Conservation (phyloP, 257 asterid genomes). For the Solanum paucissectum region DNA sequence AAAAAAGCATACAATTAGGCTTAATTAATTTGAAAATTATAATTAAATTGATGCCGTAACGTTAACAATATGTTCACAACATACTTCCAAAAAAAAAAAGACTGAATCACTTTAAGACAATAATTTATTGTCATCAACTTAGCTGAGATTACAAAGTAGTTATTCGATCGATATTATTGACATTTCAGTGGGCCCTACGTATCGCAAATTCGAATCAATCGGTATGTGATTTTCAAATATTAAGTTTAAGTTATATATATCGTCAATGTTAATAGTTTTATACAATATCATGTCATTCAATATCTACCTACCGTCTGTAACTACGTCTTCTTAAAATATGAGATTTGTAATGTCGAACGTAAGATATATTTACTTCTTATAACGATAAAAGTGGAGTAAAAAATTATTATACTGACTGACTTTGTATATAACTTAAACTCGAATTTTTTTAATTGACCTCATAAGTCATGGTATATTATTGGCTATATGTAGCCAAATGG, state of each 20-base stretch:
- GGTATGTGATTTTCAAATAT: rapidly evolving
- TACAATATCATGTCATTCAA: neutral
- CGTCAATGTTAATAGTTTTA: neutral
- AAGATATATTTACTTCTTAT: neutral
- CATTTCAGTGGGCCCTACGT: neutral
- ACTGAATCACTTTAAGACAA: neutral
- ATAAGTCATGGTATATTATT: neutral
- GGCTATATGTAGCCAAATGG: neutral
- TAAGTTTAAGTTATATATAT: neutral
- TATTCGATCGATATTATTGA: neutral
- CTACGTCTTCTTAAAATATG: neutral
- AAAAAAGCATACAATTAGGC: neutral
- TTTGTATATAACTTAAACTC: neutral
- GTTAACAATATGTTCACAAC: neutral
- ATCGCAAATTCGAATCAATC: neutral
- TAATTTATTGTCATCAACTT: neutral
- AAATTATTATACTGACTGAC: neutral
- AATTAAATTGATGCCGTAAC: neutral
- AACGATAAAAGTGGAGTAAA: neutral
- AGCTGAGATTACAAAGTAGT: neutral
- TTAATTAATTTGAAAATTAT: neutral
- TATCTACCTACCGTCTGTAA: neutral
- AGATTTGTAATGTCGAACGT: neutral
- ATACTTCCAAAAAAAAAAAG: neutral
- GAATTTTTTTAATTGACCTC: neutral